Evolutionary conservation across 257 asterid genomes (phyloP).

Genomic region (Salvia miltiorrhiza): DNA sequence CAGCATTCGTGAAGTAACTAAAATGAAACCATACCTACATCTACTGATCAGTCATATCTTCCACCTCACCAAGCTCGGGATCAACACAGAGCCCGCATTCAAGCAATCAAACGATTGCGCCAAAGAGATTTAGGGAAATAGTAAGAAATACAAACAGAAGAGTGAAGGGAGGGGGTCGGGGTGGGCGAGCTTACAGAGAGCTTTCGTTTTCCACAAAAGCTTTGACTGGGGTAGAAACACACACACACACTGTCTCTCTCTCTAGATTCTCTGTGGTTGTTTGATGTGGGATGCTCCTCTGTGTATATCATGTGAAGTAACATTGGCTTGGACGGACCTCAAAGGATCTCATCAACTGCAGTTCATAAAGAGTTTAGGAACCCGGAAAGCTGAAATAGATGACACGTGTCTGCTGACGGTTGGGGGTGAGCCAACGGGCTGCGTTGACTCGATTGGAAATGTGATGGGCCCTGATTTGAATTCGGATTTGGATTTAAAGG

Average conservation of each 20-base stretch:
- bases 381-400: constrained; percentile 18
- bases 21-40: constrained; percentile 27
- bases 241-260: constrained; percentile 14
- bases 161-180: background rate
- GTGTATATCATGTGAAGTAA: constrained; percentile 21
- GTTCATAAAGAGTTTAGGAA: constrained; percentile 37
- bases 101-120: constrained; percentile 3
- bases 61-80: constrained; percentile 17
- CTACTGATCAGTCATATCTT: constrained; percentile 29
- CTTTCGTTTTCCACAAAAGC: constrained; percentile 32
- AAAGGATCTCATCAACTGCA: constrained; percentile 39
- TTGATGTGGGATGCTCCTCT: background rate
- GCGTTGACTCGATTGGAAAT: constrained; percentile 26
- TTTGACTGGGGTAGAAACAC: constrained; percentile 37
- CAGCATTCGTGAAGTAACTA: background rate
- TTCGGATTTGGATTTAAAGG: background rate
- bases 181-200: constrained; percentile 29
- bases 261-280: constrained; percentile 18
- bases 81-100: constrained; percentile 2
- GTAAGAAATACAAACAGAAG: background rate
- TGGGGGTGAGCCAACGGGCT: constrained; percentile 24
- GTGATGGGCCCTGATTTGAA: constrained; percentile 27
- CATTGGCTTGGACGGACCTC: constrained; percentile 50
- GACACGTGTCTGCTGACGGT: constrained; percentile 25
- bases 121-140: constrained; percentile 12